Evolutionary conservation across 306 rosid genomes (phyloP).

Genomic region (Corylus americana): DNA sequence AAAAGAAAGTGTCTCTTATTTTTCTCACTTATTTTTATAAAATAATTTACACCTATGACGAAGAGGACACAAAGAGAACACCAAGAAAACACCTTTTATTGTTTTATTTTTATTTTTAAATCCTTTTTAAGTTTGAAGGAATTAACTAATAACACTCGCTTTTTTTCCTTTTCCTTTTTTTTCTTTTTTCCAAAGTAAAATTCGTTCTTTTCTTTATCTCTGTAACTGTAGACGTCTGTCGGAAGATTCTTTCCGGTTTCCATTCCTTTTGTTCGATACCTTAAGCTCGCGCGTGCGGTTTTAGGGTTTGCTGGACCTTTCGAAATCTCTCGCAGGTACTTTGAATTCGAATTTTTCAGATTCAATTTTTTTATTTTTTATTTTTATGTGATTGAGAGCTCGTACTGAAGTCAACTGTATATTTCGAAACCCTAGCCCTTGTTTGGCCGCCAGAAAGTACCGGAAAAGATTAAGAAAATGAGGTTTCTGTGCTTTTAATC

Average conservation of each 20-base stretch:
- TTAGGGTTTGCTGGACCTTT: constrained; percentile 21
- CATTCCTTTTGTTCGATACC: constrained; percentile 16
- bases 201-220: constrained; percentile 24
- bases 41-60: too few species aligned
- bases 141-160: constrained; percentile 7
- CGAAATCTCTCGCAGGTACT: constrained; percentile 30
- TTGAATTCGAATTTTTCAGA: not conserved
- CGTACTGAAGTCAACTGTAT: not conserved
- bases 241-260: constrained; percentile 48
- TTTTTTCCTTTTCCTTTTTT: not conserved
- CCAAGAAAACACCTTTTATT: too few species aligned
- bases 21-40: too few species aligned
- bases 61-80: too few species aligned
- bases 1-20: too few species aligned
- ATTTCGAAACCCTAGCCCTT: constrained; percentile 21
- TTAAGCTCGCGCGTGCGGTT: constrained; percentile 17
- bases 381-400: not conserved
- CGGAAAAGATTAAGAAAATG: not conserved
- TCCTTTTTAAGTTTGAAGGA: not conserved
- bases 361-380: not conserved
- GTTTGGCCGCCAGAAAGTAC: constrained; percentile 16
- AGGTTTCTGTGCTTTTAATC: not conserved
- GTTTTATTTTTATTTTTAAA: not conserved
- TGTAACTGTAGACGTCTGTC: constrained; percentile 48
- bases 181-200: constrained; percentile 33